Percentiles rank a stretch among this genome's conserved stretches.
Evolutionary conservation across 2,329 filamentous ascomycete genomes (phyloP).

Genomic region (Sporothrix brunneoviolacea): DNA sequence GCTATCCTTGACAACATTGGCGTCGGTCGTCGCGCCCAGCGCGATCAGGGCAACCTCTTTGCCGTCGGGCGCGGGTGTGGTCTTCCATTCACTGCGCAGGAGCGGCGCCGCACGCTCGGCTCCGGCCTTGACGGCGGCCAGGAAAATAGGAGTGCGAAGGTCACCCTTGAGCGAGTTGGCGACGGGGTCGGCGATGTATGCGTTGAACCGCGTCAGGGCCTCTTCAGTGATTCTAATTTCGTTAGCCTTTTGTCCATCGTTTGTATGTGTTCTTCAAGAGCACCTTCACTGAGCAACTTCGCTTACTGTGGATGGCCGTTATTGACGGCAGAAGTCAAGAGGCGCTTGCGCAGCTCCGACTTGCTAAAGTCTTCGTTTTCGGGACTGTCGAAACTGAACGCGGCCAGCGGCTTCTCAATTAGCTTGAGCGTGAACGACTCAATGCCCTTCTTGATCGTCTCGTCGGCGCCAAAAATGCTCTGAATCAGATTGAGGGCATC

Average conservation of each 20-base stretch:
- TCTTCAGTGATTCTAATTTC: slow-evolving; percentile 57
- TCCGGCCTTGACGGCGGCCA: slow-evolving; percentile 64
- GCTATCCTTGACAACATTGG: slow-evolving; percentile 58
- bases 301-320: slow-evolving; percentile 69
- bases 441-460: slow-evolving; percentile 63
- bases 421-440: slow-evolving; percentile 75
- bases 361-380: slow-evolving; percentile 73
- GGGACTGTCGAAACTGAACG: slow-evolving; percentile 80
- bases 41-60: slow-evolving; percentile 77
- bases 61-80: slow-evolving; percentile 79
- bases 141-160: slow-evolving; percentile 73
- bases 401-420: slow-evolving; percentile 65
- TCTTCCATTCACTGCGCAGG: slow-evolving; percentile 78
- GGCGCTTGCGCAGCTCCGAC: slow-evolving; percentile 72
- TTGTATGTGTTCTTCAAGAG: no score
- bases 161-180: slow-evolving; percentile 69
- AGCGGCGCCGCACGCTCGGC: slow-evolving; percentile 63
- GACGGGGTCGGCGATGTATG: slow-evolving; percentile 66
- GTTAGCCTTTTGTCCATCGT: slow-evolving; percentile 6
- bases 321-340: slow-evolving; percentile 68
- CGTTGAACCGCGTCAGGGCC: slow-evolving; percentile 70
- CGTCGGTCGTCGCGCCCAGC: slow-evolving; percentile 66
- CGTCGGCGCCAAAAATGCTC: slow-evolving; percentile 76
- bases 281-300: not conserved
- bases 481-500: slow-evolving; percentile 70